Percentiles rank a stretch among this genome's conserved stretches.
phyloP scores from a whole-genome alignment of 441 rosid genomes.

The Pelargonium cotyledonis region DNA sequence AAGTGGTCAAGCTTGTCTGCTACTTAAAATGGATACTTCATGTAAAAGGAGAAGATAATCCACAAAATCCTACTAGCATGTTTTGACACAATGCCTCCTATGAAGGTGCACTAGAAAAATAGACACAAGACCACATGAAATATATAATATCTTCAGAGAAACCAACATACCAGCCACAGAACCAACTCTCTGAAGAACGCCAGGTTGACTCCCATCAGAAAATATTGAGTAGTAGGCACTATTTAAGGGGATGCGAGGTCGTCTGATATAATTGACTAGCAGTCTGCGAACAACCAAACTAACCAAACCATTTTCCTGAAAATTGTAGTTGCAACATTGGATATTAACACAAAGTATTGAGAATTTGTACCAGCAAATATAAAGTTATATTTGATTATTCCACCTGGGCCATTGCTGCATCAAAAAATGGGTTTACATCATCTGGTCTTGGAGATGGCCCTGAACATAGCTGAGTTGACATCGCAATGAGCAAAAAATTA shows the following conservation, averaged over 20 bases:
- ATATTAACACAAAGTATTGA: conserved; percentile 3
- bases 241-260: conserved; percentile 42
- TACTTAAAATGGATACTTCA: neutral
- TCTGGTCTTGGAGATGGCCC: conserved; percentile 74
- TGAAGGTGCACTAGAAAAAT: conserved; percentile 16
- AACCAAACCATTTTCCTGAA: conserved; percentile 74
- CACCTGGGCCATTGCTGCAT: conserved; percentile 92
- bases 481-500: conserved; percentile 71
- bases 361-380: neutral
- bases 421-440: conserved; percentile 78
- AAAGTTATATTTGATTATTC: conserved; percentile 12
- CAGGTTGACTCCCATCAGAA: conserved; percentile 55
- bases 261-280: conserved; percentile 64
- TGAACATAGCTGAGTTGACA: conserved; percentile 90
- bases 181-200: conserved; percentile 90
- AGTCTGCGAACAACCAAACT: conserved; percentile 57
- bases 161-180: conserved; percentile 77
- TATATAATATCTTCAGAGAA: conserved; percentile 10
- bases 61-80: neutral
- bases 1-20: neutral
- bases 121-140: conserved; percentile 15
- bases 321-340: conserved; percentile 13
- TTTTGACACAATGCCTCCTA: neutral
- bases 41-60: neutral
- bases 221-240: conserved; percentile 44